These are phyloP conservation scores for Salix udensis DNA, from an alignment of 345 rosid species.

Conservation along the genomic window DNA sequence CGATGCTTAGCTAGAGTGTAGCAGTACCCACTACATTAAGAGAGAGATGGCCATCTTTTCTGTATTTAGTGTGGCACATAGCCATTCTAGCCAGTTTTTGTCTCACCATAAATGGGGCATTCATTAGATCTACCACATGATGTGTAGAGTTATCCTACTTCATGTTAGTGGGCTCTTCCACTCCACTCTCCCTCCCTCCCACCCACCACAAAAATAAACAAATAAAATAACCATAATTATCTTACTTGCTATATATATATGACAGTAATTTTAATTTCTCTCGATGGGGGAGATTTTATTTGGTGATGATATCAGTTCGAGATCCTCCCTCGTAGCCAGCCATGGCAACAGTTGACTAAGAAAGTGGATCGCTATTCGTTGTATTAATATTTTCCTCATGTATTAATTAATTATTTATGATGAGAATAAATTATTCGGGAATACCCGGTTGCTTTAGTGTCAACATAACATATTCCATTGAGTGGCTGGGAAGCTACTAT, in stretches of 20 bases:
- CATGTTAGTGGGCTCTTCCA: neutral
- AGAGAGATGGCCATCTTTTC: neutral
- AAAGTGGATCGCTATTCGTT: neutral
- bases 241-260: too few relatives aligned
- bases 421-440: neutral
- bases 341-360: neutral
- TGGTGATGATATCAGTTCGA: too few relatives aligned
- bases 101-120: neutral
- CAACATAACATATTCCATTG: conserved; percentile 31
- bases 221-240: too few relatives aligned
- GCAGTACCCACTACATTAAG: neutral
- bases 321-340: too few relatives aligned
- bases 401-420: neutral
- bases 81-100: neutral
- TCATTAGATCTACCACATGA: neutral
- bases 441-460: conserved; percentile 24
- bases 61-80: neutral
- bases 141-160: neutral
- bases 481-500: conserved; percentile 39
- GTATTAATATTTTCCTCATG: neutral
- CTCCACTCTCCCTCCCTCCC: too few relatives aligned
- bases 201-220: too few relatives aligned
- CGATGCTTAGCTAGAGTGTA: neutral
- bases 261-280: too few relatives aligned
- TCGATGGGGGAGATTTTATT: too few relatives aligned